These are phyloP conservation scores for Neodidymelliopsis sp. DNA, from an alignment of 2,329 filamentous ascomycete species.

Conservation along the genomic window DNA sequence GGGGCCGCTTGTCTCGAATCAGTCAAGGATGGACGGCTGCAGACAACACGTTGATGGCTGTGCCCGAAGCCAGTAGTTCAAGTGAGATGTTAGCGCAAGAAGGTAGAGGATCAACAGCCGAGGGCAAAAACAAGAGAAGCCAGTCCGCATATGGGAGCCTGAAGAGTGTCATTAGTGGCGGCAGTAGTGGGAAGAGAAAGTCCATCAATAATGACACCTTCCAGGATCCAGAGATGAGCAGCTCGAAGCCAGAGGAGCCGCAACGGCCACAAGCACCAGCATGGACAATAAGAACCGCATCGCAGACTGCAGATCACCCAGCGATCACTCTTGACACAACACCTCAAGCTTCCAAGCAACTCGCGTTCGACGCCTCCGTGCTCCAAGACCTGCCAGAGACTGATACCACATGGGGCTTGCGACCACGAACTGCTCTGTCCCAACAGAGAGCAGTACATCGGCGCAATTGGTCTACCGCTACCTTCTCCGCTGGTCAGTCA, in stretches of 20 bases:
- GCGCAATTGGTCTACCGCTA: constrained; percentile 32
- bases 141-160: constrained; percentile 49
- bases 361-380: constrained; percentile 44
- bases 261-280: constrained; percentile 30
- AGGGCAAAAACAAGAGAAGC: constrained; percentile 40
- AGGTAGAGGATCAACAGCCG: constrained; percentile 22
- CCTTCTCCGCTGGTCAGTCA: constrained; percentile 20
- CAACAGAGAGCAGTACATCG: constrained; percentile 28
- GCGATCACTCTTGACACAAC: constrained; percentile 43
- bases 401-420: constrained; percentile 13
- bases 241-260: constrained; percentile 16
- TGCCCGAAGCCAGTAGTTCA: constrained; percentile 58
- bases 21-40: constrained; percentile 45
- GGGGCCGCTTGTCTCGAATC: constrained; percentile 41
- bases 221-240: constrained; percentile 26
- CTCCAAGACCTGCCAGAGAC: constrained; percentile 30
- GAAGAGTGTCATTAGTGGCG: constrained; percentile 49
- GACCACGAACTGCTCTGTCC: constrained; percentile 20
- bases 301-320: constrained; percentile 36
- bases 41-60: constrained; percentile 54
- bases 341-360: constrained; percentile 46
- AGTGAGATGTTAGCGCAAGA: constrained; percentile 51
- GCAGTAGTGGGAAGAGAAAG: constrained; percentile 42
- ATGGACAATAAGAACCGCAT: constrained; percentile 39
- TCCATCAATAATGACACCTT: constrained; percentile 30